Evolutionary conservation across 768 basidiomycete species (phyloP).

Genomic region (Rhodotorula paludigena): DNA sequence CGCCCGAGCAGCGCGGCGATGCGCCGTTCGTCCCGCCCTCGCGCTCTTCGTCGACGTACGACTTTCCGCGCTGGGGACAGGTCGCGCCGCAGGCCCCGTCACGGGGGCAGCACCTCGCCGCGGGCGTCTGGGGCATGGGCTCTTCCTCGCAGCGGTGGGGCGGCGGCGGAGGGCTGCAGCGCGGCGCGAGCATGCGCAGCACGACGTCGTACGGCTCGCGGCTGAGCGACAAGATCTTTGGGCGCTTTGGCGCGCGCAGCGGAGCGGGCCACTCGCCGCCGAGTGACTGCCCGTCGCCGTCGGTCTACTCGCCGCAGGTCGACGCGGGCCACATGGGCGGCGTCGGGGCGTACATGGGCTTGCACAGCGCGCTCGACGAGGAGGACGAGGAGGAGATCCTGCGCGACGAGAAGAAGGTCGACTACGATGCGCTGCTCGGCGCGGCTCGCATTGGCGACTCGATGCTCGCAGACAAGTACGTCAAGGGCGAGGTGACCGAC

Average conservation of each 20-base stretch:
- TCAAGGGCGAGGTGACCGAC: constrained; percentile 6
- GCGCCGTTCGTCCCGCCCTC: constrained; percentile 27
- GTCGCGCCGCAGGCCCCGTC: neutral
- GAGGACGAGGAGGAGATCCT: constrained; percentile 9
- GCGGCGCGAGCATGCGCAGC: constrained; percentile 17
- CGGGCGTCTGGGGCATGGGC: neutral
- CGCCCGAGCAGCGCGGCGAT: constrained; percentile 9
- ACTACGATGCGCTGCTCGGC: constrained; percentile 31
- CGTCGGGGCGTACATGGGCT: neutral
- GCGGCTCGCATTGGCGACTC: constrained; percentile 25
- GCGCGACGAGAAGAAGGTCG: constrained; percentile 9
- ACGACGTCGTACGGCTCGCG: constrained; percentile 5
- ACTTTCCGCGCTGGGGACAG: neutral
- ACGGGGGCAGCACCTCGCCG: neutral
- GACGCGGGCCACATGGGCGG: neutral
- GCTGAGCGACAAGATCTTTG: constrained; percentile 21
- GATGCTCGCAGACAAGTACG: constrained; percentile 18
- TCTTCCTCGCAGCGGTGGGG: neutral
- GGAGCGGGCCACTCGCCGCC: neutral
- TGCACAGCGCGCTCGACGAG: constrained; percentile 1
- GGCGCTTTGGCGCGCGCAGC: neutral
- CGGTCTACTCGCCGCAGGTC: constrained; percentile 32
- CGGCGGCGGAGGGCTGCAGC: neutral
- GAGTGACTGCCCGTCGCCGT: constrained; percentile 19
- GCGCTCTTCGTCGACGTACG: constrained; percentile 4